Base-by-base conservation (phyloP, 2,329 filamentous ascomycete species). In the Sporothrix variecibatus region DNA sequence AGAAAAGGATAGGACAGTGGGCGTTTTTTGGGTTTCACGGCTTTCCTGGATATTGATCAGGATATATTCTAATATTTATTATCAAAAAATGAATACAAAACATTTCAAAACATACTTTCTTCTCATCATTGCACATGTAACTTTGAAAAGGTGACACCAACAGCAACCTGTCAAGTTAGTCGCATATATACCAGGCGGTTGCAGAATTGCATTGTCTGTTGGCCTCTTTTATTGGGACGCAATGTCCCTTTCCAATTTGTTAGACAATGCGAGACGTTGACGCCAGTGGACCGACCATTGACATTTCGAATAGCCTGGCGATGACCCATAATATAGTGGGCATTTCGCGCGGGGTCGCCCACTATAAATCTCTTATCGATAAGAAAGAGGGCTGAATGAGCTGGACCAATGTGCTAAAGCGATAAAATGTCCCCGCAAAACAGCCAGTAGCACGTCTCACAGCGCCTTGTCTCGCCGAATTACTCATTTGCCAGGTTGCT, bases 401-500 rank as follows among this genome's bases (percentile, higher is more conserved):
- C 34, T 64, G 60, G 20, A 40, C 60, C 15, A 38, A 3, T 40
- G 34, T 64, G 58, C 58, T 40, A 20, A 9, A 40, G 5, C 3
- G 51, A n/a, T 20, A 11, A 49, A 20, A 1, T 28, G 26, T 17
- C 58, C 58, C 58, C 58, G 31, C 56, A 62, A 38, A 38, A 15
- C 8, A 11, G 56, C 26, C 56, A 60, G 26, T 60, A 34, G 34
- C 34, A 34, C 12, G 6, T 34, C 17, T 15, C 23, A 2, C 38
- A 43, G 11, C 9, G 56, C 28, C 3, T 8, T 38, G 17, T 31
- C 26, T 49, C 46, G 71, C 71, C 71, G 71, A 72, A 67, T 72
- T 72, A 72, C 71, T 72, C 71, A 72, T 40, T 38, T 53, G 69
- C 51, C 38, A 71, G 53, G 53, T 23, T 40, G 62, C 43, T 46